Evolutionary conservation across 768 basidiomycete species (phyloP).

Genomic region (Termitomyces sp.): DNA sequence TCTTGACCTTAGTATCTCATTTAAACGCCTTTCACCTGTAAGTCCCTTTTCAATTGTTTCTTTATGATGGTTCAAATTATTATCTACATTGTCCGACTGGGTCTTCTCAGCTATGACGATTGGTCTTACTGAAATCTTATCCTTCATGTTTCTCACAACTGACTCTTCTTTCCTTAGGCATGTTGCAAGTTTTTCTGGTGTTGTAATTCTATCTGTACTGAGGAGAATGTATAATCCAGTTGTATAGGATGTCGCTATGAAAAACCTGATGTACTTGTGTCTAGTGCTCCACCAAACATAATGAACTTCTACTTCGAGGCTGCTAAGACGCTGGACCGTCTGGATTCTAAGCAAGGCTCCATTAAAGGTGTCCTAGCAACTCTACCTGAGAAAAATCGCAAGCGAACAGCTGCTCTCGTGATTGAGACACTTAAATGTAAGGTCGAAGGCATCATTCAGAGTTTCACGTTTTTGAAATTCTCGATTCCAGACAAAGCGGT

Average conservation of each 20-base stretch:
- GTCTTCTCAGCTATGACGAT: conserved; percentile 50
- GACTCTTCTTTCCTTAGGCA: conserved; percentile 10
- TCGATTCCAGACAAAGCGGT: conserved; percentile 64
- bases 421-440: conserved; percentile 96
- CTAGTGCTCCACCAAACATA: conserved; percentile 25
- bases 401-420: conserved; percentile 79
- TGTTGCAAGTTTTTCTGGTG: neutral
- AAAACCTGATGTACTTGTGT: conserved; percentile 23
- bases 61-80: conserved; percentile 56
- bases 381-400: conserved; percentile 70
- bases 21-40: neutral
- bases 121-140: conserved; percentile 24
- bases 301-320: conserved; percentile 99
- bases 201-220: conserved; percentile 5
- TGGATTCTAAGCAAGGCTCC: conserved; percentile 88
- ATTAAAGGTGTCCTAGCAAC: conserved; percentile 80
- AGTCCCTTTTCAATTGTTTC: neutral
- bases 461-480: neutral
- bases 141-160: neutral
- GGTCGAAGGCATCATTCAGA: conserved; percentile 14
- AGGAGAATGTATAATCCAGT: conserved; percentile 17
- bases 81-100: conserved; percentile 94
- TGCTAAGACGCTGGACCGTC: conserved; percentile 74
- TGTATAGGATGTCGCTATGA: conserved; percentile 9
- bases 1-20: neutral